A percentile compares a stretch with the other conserved stretches of the same genome.
Conservation (phyloP, 2,329 filamentous ascomycete genomes). For the Aureobasidium sp. region DNA sequence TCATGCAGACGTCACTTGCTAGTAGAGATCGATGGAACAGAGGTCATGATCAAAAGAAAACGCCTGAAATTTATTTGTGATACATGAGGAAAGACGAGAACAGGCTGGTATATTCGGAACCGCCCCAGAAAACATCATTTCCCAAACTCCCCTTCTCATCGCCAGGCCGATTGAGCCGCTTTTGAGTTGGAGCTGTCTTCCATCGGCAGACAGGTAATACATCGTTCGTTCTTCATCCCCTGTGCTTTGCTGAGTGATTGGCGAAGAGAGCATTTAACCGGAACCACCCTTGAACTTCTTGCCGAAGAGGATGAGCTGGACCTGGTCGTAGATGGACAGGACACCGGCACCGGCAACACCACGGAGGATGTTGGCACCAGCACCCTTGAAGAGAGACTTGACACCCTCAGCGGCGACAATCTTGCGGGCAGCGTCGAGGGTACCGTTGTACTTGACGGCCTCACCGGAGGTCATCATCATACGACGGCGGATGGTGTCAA, state of each 20-base stretch:
- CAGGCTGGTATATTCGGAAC: constrained; percentile 13
- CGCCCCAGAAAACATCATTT: constrained; percentile 23
- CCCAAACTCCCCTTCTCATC: constrained; percentile 9
- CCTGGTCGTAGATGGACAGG: constrained; percentile 99
- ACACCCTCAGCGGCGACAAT: constrained; percentile 97
- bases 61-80: constrained; percentile 15
- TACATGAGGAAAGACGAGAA: constrained; percentile 14
- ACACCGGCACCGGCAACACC: constrained; percentile 99
- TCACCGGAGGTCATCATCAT: constrained; percentile 99
- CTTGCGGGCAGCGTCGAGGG: constrained; percentile 89
- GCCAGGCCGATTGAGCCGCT: constrained; percentile 11
- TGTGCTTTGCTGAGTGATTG: constrained; percentile 1
- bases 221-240: constrained; percentile 7
- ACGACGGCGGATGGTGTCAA: constrained; percentile 99
- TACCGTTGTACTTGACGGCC: constrained; percentile 99
- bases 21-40: neutral
- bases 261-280: constrained; percentile 25
- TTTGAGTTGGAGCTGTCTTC: constrained; percentile 9
- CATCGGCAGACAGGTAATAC: constrained; percentile 13
- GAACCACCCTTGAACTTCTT: constrained; percentile 83
- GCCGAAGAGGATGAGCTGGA: constrained; percentile 97
- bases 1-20: neutral
- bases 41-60: constrained; percentile 13
- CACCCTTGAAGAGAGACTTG: constrained; percentile 99
- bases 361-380: constrained; percentile 99